Conservation (phyloP, 495 filamentous ascomycete genomes). For the Daldinia caldariorum region DNA sequence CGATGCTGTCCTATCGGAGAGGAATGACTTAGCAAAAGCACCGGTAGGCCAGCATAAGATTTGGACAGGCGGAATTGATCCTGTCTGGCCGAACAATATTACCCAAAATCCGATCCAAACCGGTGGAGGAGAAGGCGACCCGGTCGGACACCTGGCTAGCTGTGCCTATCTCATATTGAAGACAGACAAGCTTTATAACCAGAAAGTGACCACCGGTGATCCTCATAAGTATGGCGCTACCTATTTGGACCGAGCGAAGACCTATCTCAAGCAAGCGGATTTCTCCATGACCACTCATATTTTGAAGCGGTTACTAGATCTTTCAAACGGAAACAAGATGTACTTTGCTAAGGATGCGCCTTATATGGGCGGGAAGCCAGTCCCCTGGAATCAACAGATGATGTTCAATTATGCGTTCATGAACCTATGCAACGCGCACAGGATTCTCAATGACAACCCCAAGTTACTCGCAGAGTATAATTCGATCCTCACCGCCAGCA, state of each 20-base stretch:
- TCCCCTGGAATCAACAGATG: conserved; percentile 43
- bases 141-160: background rate
- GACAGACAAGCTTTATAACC: conserved; percentile 1
- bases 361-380: conserved; percentile 35
- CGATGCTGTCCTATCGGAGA: conserved; percentile 33
- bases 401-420: conserved; percentile 43
- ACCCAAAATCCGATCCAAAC: background rate
- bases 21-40: conserved; percentile 30
- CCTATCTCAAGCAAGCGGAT: conserved; percentile 34
- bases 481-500: conserved; percentile 28
- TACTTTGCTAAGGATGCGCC: conserved; percentile 38
- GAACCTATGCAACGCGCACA: conserved; percentile 32
- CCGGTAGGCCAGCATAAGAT: conserved; percentile 32
- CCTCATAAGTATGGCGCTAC: conserved; percentile 27
- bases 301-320: conserved; percentile 22
- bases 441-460: conserved; percentile 35
- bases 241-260: conserved; percentile 29
- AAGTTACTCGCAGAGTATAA: conserved; percentile 26
- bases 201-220: conserved; percentile 28
- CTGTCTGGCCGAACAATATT: conserved; percentile 3
- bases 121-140: background rate
- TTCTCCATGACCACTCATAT: conserved; percentile 33
- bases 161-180: conserved; percentile 2
- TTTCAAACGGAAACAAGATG: conserved; percentile 38
- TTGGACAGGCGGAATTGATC: conserved; percentile 29